phyloP scores from a whole-genome alignment of 306 rosid genomes.

The Prunus armeniaca region DNA sequence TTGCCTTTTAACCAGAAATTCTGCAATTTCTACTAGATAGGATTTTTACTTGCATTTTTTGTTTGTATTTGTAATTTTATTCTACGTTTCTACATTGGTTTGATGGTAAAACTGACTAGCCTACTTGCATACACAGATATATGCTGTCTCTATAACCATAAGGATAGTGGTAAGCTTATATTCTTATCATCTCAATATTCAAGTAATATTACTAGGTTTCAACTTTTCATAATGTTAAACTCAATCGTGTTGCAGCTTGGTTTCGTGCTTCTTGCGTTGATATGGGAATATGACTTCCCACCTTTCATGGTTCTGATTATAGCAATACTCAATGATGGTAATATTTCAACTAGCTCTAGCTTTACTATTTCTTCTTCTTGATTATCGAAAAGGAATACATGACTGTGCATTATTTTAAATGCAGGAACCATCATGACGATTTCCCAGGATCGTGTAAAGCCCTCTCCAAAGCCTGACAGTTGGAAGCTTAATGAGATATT shows the following conservation, averaged over 20 bases:
- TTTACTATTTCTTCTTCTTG: neutral
- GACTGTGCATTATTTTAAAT: constrained; percentile 3
- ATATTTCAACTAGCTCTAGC: constrained; percentile 12
- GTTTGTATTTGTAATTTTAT: neutral
- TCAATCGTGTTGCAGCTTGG: constrained; percentile 68
- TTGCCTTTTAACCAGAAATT: too few species aligned
- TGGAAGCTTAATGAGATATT: constrained; percentile 89
- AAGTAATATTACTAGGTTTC: constrained; percentile 11
- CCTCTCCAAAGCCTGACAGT: constrained; percentile 84
- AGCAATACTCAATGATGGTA: constrained; percentile 91
- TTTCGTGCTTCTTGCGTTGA: constrained; percentile 74
- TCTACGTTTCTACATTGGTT: constrained; percentile 7
- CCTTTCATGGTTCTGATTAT: constrained; percentile 89
- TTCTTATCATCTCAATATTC: constrained; percentile 9
- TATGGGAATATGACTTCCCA: constrained; percentile 91
- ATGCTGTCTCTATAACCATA: constrained; percentile 87
- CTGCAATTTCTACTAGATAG: neutral
- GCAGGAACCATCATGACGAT: constrained; percentile 88
- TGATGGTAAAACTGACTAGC: constrained; percentile 12
- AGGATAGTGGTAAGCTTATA: constrained; percentile 74
- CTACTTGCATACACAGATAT: constrained; percentile 47
- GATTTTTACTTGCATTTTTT: neutral
- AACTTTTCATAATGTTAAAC: constrained; percentile 17
- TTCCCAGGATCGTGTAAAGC: constrained; percentile 78
- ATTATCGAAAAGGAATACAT: neutral